Evolutionary conservation across 1,139 yeast species (phyloP), one percentile per base, ranked within the genome.

Genomic region (Zygosaccharomyces pseudobailii): DNA sequence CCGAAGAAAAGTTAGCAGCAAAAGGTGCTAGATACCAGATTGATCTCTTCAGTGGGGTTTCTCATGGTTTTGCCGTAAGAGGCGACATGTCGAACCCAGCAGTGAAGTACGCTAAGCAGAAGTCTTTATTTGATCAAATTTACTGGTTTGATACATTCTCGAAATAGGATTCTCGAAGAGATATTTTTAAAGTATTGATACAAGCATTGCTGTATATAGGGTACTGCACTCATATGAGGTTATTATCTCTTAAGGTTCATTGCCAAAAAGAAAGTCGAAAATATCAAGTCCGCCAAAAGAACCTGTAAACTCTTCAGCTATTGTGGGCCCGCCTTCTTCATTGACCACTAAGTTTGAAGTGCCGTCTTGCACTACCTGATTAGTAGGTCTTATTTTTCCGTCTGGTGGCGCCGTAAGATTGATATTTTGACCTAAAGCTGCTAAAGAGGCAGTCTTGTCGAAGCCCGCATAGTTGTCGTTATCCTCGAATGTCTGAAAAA

Each of bases 51-150:
- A 67, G 82, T 31, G 83, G 84, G 44, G 83, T 78, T 22, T 36
- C 63, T 2, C 96, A 88, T 63, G 96, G 96, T 0, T 88, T 71
- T 62, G 77, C 95, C 19, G 81, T 78, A 38, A 83, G 84, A 69
- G 96, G 94, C 50, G 96, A 89, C 64, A 51, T 74, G 32, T 54
- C 71, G 9, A 69, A 70, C 51, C 84, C 87, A 8, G 62, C 58
- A 40, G 78, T 76, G 50, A 74, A 70, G 60, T 83, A 80, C 56
- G 92, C 96, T 40, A 81, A 78, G 66, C 87, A 85, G 55, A 85
- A 82, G 71, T 73, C 82, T 2, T 67, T 86, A 36, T 38, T 52
- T 30, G 94, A 85, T 65, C 87, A 82, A 63, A 56, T 79, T 36
- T 61, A 65, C 54, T 82, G 79, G 78, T 79, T 80, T 59, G 47